Conservation (phyloP, 768 basidiomycete species). For the Panaeolus cyanescens region DNA sequence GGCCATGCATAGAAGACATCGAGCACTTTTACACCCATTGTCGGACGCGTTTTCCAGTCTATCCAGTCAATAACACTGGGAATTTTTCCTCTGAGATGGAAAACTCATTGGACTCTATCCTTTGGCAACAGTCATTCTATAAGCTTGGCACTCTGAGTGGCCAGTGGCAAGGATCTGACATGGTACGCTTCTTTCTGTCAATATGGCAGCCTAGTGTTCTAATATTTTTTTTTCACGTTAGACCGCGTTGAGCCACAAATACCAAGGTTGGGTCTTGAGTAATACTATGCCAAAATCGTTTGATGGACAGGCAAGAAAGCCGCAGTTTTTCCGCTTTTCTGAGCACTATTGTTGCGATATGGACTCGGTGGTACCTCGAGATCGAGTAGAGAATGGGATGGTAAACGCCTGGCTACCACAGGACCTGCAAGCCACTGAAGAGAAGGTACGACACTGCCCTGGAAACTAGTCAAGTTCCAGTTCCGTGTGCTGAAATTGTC, state of each 20-base stretch:
- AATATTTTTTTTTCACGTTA: constrained; percentile 14
- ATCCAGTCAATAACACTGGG: constrained; percentile 25
- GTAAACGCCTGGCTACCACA: constrained; percentile 49
- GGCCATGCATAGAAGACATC: constrained; percentile 50
- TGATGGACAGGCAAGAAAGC: constrained; percentile 38
- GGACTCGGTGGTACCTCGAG: constrained; percentile 32
- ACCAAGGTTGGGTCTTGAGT: constrained; percentile 36
- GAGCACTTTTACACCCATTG: constrained; percentile 43
- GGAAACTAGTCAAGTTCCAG: not conserved
- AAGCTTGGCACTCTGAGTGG: constrained; percentile 46
- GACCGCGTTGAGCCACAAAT: constrained; percentile 41
- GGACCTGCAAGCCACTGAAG: constrained; percentile 35
- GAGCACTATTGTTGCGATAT: constrained; percentile 47
- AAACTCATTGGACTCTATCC: constrained; percentile 11
- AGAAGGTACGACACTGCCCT: constrained; percentile 30
- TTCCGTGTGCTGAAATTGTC: not conserved
- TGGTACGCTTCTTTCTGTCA: constrained; percentile 33
- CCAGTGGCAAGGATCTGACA: constrained; percentile 49
- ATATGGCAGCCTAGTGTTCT: not conserved
- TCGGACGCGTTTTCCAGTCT: constrained; percentile 39
- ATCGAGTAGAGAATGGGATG: constrained; percentile 34
- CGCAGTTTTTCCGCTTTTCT: constrained; percentile 49
- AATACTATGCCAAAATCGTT: constrained; percentile 31
- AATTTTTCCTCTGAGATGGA: constrained; percentile 14
- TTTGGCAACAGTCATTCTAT: constrained; percentile 33